These are phyloP conservation scores for Leccinum boreale DNA, from an alignment of 768 basidiomycete species.

Conservation along the genomic window DNA sequence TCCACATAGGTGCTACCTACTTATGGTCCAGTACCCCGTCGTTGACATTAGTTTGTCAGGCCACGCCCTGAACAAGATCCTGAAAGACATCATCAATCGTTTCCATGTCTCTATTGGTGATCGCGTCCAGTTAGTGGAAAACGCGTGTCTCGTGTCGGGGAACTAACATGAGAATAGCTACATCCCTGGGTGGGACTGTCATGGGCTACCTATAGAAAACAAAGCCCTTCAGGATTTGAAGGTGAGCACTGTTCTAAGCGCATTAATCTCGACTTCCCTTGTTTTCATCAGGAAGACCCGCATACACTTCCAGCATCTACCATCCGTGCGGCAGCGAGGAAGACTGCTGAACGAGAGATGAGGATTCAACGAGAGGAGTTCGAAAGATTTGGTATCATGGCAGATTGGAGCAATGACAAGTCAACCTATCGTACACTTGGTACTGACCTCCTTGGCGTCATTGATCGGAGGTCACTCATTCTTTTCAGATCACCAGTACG, in stretches of 20 bases:
- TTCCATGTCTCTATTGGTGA: conserved; percentile 77
- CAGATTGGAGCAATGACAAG: conserved; percentile 65
- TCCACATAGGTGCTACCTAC: conserved; percentile 78
- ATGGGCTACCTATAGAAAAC: conserved; percentile 95
- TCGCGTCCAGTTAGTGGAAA: conserved; percentile 68
- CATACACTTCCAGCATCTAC: conserved; percentile 49
- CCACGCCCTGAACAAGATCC: conserved; percentile 92
- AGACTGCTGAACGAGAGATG: conserved; percentile 73
- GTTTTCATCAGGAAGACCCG: conserved; percentile 47
- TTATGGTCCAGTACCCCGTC: neutral
- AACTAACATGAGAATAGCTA: conserved; percentile 53
- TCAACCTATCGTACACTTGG: conserved; percentile 87
- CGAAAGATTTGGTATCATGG: conserved; percentile 82
- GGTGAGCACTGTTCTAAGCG: conserved; percentile 37
- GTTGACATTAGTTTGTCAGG: conserved; percentile 43
- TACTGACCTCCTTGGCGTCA: conserved; percentile 28
- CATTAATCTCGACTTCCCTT: neutral
- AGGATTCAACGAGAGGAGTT: conserved; percentile 78
- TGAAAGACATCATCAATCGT: conserved; percentile 94
- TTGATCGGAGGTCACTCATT: neutral
- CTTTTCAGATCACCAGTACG: conserved; percentile 73
- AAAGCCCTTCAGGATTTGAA: conserved; percentile 80
- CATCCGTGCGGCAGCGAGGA: conserved; percentile 69
- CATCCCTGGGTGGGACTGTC: conserved; percentile 96
- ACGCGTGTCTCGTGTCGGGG: neutral